phyloP scores from a whole-genome alignment of 2,329 filamentous ascomycete species.

The Verticillium longisporum region DNA sequence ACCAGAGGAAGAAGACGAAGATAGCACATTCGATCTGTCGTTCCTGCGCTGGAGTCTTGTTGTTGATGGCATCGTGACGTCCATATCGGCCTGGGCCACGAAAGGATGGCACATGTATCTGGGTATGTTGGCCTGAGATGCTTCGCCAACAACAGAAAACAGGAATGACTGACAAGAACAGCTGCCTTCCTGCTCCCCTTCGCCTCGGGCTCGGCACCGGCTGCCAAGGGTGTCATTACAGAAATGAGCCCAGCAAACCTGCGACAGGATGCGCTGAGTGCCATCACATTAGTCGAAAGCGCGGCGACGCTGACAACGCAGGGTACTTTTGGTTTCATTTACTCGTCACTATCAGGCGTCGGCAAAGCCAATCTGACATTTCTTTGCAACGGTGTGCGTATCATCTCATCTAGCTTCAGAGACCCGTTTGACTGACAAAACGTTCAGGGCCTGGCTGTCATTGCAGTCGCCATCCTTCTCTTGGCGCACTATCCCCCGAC shows the following conservation, averaged over 20 bases:
- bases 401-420: not conserved
- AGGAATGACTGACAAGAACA: constrained; percentile 9
- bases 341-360: constrained; percentile 53
- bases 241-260: constrained; percentile 59
- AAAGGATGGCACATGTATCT: constrained; percentile 63
- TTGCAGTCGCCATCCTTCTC: constrained; percentile 38
- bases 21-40: constrained; percentile 57
- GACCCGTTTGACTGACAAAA: constrained; percentile 7
- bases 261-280: constrained; percentile 59
- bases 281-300: constrained; percentile 64
- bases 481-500: constrained; percentile 36
- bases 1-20: constrained; percentile 30
- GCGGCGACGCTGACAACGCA: constrained; percentile 57
- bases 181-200: constrained; percentile 60
- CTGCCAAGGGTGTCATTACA: constrained; percentile 67
- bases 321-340: constrained; percentile 60
- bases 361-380: constrained; percentile 59
- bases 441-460: constrained; percentile 42
- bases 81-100: constrained; percentile 54
- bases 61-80: constrained; percentile 58
- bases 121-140: constrained; percentile 23
- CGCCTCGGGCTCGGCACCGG: constrained; percentile 61
- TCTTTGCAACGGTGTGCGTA: constrained; percentile 55
- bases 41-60: constrained; percentile 62
- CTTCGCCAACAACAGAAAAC: not conserved